phyloP scores from a whole-genome alignment of 495 filamentous ascomycete species.

The Penicillium argentinense region DNA sequence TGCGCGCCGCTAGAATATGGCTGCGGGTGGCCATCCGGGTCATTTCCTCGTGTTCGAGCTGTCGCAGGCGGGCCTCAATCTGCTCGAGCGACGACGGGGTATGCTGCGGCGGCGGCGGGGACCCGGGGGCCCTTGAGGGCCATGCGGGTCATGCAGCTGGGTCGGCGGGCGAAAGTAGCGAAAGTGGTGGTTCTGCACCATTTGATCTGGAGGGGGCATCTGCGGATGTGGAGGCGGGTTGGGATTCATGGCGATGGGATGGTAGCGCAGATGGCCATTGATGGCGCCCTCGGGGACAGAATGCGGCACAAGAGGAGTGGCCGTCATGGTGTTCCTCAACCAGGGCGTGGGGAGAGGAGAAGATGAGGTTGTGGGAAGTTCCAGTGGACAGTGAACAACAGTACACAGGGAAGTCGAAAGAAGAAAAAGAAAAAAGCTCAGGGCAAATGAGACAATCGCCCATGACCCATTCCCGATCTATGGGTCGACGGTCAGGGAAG shows the following conservation, averaged over 20 bases:
- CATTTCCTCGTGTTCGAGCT: conserved; percentile 51
- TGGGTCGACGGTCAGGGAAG: conserved; percentile 27
- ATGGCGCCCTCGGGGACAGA: conserved; percentile 37
- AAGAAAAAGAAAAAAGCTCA: neutral
- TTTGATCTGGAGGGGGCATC: conserved; percentile 36
- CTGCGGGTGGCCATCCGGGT: conserved; percentile 43
- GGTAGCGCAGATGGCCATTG: conserved; percentile 44
- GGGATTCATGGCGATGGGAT: conserved; percentile 51
- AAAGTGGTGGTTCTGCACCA: conserved; percentile 41
- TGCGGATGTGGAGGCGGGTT: conserved; percentile 34
- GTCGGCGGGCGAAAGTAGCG: conserved; percentile 35
- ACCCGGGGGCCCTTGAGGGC: conserved; percentile 9
- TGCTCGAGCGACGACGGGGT: conserved; percentile 39
- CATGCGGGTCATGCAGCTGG: conserved; percentile 37
- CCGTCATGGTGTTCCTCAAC: conserved; percentile 31
- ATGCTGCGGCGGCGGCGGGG: conserved; percentile 25
- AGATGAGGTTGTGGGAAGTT: neutral
- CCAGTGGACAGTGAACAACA: neutral
- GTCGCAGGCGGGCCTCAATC: conserved; percentile 44
- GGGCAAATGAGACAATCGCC: conserved; percentile 19
- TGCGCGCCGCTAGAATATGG: conserved; percentile 44
- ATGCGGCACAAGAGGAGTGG: conserved; percentile 42
- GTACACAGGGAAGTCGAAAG: conserved; percentile 12
- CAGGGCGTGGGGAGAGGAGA: no score
- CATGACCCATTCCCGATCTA: conserved; percentile 30